Base-by-base conservation (phyloP, 169 alveolate species). In the Cytauxzoon felis region DNA sequence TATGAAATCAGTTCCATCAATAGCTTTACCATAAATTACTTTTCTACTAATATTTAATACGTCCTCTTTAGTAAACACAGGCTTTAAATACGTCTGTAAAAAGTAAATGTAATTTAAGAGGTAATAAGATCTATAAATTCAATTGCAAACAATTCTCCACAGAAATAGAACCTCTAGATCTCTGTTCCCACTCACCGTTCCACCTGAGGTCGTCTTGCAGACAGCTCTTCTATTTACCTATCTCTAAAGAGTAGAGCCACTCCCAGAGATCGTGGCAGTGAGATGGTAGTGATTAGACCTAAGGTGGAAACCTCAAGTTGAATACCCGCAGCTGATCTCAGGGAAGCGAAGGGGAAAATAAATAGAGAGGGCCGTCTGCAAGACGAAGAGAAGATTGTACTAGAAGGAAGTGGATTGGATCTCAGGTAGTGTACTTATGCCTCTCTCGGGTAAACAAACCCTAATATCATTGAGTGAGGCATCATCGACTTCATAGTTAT, bases 401-500 rank as follows among this genome's bases (percentile, higher is more conserved):
- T n/a, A n/a, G n/a, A n/a, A n/a, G n/a, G n/a, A 13, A 80, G 58
- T 42, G 84, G 53, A 30, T 66, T 52, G 32, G 71, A 58, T 9
- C 69, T 63, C 3, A 78, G 19, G 41, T 67, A 73, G 50, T 40
- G 47, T 59, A 79, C 93, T 33, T 81, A 54, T 63, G 70, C 52
- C 21, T 91, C 32, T 76, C 61, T 33, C 84, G 67, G 73, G 89
- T 84, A 18, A 79, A 86, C 60, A 5, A 48, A 73, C 84, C 71
- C 91, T 91, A 38, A 97, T 96, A 73, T 94, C 98, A 59, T 95
- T 92, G 50, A 96, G 86, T 26, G 99, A 93, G 41, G 93, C 94
- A 58, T 97, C 99, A 27, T 88, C 88, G 29, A 97, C 95, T 65
- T 91, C 97, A 79, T 95, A 96, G 56, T 93, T 93, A 65, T 97